Conservation (phyloP, 2,329 filamentous ascomycete species). For the Capronia epimyces region DNA sequence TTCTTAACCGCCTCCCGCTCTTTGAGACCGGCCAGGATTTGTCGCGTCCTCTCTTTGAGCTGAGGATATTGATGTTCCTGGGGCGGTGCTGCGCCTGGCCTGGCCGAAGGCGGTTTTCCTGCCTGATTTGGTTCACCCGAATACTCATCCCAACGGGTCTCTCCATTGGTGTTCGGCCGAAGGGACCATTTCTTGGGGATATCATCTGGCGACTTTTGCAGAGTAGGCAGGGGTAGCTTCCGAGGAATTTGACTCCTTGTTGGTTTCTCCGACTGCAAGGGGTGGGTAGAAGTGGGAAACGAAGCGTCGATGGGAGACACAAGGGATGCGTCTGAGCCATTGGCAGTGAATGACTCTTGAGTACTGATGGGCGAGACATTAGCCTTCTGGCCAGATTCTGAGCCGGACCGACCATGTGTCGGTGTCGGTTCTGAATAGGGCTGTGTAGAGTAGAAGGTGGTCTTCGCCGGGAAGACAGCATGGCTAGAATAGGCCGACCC, state of each 20-base stretch:
- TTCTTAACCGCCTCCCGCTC: constrained; percentile 34
- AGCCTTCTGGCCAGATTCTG: background rate
- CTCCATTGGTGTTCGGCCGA: constrained; percentile 31
- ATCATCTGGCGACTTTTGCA: constrained; percentile 22
- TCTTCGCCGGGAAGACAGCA: constrained; percentile 43
- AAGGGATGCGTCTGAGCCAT: constrained; percentile 26
- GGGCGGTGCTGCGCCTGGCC: constrained; percentile 26
- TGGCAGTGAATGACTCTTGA: constrained; percentile 21
- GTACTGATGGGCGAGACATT: constrained; percentile 30
- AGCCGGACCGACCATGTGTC: background rate
- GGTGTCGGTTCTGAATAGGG: constrained; percentile 14
- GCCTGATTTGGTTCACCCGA: constrained; percentile 61
- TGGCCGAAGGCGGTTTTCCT: constrained; percentile 35
- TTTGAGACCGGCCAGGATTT: constrained; percentile 31
- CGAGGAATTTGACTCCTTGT: constrained; percentile 23
- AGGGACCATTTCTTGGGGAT: constrained; percentile 20
- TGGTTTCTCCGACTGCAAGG: constrained; percentile 14
- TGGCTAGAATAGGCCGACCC: constrained; percentile 18
- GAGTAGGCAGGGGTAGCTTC: constrained; percentile 27
- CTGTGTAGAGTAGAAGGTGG: constrained; percentile 58
- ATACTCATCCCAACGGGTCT: constrained; percentile 58
- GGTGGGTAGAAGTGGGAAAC: constrained; percentile 28
- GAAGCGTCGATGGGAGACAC: constrained; percentile 31
- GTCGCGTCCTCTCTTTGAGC: constrained; percentile 36
- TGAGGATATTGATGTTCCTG: constrained; percentile 32